Evolutionary conservation across 495 filamentous ascomycete genomes (phyloP).

Genomic region (Tuber borchii): DNA sequence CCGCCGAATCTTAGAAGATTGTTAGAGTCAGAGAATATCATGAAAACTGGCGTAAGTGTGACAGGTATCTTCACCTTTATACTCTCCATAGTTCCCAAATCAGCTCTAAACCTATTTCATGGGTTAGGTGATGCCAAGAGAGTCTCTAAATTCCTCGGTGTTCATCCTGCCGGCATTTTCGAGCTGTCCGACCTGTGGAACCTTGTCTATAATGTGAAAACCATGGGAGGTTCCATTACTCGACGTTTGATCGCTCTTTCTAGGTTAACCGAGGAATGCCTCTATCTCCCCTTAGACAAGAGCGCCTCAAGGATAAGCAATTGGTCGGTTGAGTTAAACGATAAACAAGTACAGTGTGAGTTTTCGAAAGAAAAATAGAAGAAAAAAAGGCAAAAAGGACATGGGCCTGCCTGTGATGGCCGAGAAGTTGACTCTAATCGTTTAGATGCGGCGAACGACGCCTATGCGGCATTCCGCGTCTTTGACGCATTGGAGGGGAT

Average conservation of each 20-base stretch:
- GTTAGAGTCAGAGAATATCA: constrained; percentile 62
- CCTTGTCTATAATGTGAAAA: constrained; percentile 55
- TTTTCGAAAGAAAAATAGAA: constrained; percentile 11
- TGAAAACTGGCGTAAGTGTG: constrained; percentile 64
- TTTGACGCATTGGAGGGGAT: constrained; percentile 63
- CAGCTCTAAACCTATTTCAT: constrained; percentile 31
- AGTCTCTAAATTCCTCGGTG: constrained; percentile 57
- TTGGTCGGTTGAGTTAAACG: constrained; percentile 58
- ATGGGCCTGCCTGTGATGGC: constrained; percentile 6
- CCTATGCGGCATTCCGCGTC: constrained; percentile 71
- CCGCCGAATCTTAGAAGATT: constrained; percentile 62
- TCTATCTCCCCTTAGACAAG: constrained; percentile 73
- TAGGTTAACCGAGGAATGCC: constrained; percentile 60
- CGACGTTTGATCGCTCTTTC: constrained; percentile 56
- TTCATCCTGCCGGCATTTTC: constrained; percentile 60
- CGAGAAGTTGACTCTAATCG: constrained; percentile 10
- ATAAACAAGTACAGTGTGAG: constrained; percentile 68
- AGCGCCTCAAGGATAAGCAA: constrained; percentile 62
- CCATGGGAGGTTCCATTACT: constrained; percentile 45
- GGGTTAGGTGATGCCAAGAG: constrained; percentile 67
- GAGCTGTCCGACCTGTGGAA: constrained; percentile 77
- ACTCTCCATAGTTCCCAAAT: neutral
- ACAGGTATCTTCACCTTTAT: constrained; percentile 24
- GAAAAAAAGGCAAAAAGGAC: constrained; percentile 4
- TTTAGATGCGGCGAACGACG: constrained; percentile 72